A percentile compares a stretch with the other conserved stretches of the same genome.
Evolutionary conservation across 1,284 basidiomycete species (phyloP).

Genomic region (Cryptococcus sp.): DNA sequence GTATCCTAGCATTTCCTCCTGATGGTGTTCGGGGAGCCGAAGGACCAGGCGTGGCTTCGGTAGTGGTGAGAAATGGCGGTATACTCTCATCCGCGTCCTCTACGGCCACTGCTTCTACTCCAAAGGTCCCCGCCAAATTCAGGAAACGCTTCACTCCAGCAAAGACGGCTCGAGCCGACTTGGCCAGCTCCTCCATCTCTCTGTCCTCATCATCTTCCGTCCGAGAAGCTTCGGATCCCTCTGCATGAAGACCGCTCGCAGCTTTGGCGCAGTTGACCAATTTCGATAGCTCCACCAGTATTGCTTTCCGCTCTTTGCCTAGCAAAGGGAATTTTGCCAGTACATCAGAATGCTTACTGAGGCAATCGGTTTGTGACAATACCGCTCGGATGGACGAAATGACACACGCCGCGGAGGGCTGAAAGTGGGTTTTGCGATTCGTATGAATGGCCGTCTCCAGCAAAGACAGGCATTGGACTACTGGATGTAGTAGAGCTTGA

Average conservation of each 20-base stretch:
- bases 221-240: constrained; percentile 1
- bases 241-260: constrained; percentile 54
- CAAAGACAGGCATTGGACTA: constrained; percentile 77
- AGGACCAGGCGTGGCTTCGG: background rate
- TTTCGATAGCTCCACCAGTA: constrained; percentile 74
- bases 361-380: constrained; percentile 76
- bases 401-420: constrained; percentile 63
- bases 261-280: constrained; percentile 80
- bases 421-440: constrained; percentile 54
- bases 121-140: constrained; percentile 70
- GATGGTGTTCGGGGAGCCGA: constrained; percentile 2
- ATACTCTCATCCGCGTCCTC: constrained; percentile 45
- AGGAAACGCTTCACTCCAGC: constrained; percentile 50
- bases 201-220: constrained; percentile 21
- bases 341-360: constrained; percentile 73
- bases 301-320: constrained; percentile 71
- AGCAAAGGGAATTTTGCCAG: constrained; percentile 65
- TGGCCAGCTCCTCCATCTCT: constrained; percentile 47
- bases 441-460: constrained; percentile 77
- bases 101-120: constrained; percentile 53
- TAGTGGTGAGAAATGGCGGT: constrained; percentile 22
- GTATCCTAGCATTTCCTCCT: constrained; percentile 18
- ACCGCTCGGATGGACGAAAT: constrained; percentile 92
- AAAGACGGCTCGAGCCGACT: constrained; percentile 49
- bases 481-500: constrained; percentile 49